Base-by-base conservation (phyloP, 2,329 filamentous ascomycete genomes). In the Xylaria sp. region DNA sequence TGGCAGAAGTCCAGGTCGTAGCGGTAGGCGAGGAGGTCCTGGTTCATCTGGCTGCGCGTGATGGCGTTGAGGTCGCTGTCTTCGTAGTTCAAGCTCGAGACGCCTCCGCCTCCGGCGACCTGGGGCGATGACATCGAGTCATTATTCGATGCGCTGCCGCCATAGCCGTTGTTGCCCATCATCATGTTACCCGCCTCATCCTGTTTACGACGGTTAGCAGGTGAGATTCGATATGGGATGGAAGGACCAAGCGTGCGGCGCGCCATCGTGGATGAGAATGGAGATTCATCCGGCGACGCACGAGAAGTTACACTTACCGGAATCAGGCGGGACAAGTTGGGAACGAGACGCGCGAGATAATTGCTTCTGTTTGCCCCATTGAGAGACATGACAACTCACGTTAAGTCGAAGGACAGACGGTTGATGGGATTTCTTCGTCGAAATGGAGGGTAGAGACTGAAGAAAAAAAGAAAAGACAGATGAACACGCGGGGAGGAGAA, bases 1-100 rank as follows among this genome's bases (percentile, higher is more conserved):
- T 66, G 65, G 62, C 75, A 78, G 66, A 75, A 79, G n/a, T 75
- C 72, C 3, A 76, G 60, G 59, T 80, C 78, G 56, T 76, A 73
- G 1, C 69, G 67, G 59, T 79, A 79, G 0, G 76, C 76, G 1
- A 65, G 67, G 52, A 79, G 73, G 55, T 79, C 77, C 57, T 79
- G 76, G 10, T 68, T 64, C 54, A 78, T 69, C 66, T 80, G 78
- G 57, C 67, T 66, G n/a, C 68, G 68, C 0, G 67, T 71, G 62
- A 73, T 69, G 34, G 68, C 58, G 35, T 72, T 67, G 5, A 73
- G 64, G 52, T 71, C 68, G 42, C 63, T 65, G 13, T 61, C 67
- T 59, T 71, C 70, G 37, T 72, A 72, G 53, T 61, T 67, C 18
- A 69, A 54, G 3, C 51, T 35, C 4, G 51, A 39, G 47, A 19